Evolutionary conservation across 106 monocot species (phyloP).

Genomic region (Allium sativum): DNA sequence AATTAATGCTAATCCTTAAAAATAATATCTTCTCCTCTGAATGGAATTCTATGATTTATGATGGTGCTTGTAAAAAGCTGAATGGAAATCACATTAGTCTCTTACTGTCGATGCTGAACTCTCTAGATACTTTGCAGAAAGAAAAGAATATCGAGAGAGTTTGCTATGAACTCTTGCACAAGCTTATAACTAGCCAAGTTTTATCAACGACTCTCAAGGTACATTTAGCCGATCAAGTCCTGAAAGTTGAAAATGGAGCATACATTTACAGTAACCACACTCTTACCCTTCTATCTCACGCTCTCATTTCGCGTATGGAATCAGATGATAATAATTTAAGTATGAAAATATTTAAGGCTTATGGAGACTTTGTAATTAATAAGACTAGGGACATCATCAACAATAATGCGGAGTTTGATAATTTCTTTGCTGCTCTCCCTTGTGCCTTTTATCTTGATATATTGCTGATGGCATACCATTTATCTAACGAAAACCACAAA

Average conservation of each 20-base stretch:
- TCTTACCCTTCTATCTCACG: slow-evolving; percentile 61
- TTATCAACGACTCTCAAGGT: slow-evolving; percentile 42
- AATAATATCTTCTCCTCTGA: slow-evolving; percentile 49
- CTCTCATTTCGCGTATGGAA: slow-evolving; percentile 33
- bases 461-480: slow-evolving; percentile 75
- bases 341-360: slow-evolving; percentile 33
- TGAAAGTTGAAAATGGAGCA: slow-evolving; percentile 56
- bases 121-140: slow-evolving; percentile 30
- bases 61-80: slow-evolving; percentile 66
- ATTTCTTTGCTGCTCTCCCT: slow-evolving; percentile 50
- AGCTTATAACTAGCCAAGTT: slow-evolving; percentile 38
- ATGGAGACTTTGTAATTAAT: slow-evolving; percentile 37
- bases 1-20: slow-evolving; percentile 66
- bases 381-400: slow-evolving; percentile 29
- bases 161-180: slow-evolving; percentile 76
- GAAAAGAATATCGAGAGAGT: slow-evolving; percentile 28
- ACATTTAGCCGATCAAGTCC: slow-evolving; percentile 60
- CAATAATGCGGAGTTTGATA: slow-evolving; percentile 26
- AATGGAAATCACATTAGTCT: slow-evolving; percentile 36
- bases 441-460: slow-evolving; percentile 80
- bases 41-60: slow-evolving; percentile 38
- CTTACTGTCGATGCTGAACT: slow-evolving; percentile 48
- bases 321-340: slow-evolving; percentile 22
- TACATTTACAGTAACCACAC: slow-evolving; percentile 55
- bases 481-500: slow-evolving; percentile 52